Evolutionary conservation across 1,284 basidiomycete species (phyloP).

Genomic region (Ustilago xerochloae): DNA sequence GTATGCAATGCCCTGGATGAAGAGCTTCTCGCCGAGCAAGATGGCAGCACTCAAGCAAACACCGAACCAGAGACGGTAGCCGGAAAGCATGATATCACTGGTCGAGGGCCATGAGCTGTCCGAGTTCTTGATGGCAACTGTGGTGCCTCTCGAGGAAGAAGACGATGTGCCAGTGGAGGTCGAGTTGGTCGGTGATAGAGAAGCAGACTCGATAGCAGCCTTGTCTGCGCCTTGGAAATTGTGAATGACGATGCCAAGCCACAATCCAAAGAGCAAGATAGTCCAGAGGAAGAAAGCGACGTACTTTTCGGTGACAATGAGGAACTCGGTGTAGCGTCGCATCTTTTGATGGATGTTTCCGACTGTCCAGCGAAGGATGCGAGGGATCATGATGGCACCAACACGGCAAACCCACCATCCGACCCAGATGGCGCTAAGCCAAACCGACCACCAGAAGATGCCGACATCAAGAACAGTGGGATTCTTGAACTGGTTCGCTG

Average conservation of each 20-base stretch:
- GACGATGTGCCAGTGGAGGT: constrained; percentile 27
- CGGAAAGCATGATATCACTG: constrained; percentile 68
- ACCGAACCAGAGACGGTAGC: constrained; percentile 72
- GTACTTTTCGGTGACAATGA: constrained; percentile 69
- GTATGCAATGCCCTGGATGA: constrained; percentile 76
- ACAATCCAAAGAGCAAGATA: constrained; percentile 73
- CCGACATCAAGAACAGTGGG: constrained; percentile 72
- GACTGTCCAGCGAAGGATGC: constrained; percentile 26
- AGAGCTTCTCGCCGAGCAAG: constrained; percentile 83
- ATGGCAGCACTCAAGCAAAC: constrained; percentile 79
- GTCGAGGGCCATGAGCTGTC: constrained; percentile 52
- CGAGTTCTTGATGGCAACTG: constrained; percentile 8
- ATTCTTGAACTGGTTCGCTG: constrained; percentile 71
- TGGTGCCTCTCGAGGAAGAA: constrained; percentile 24
- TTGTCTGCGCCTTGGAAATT: constrained; percentile 58
- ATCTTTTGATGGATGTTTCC: constrained; percentile 66
- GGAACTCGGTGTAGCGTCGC: constrained; percentile 76
- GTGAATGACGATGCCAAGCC: constrained; percentile 62
- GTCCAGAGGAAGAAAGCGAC: constrained; percentile 79
- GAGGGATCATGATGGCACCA: constrained; percentile 71
- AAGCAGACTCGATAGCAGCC: constrained; percentile 26
- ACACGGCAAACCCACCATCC: constrained; percentile 87
- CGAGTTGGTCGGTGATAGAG: constrained; percentile 44
- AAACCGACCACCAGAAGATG: constrained; percentile 86
- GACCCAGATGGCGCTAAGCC: constrained; percentile 81